Conservation (phyloP, 768 basidiomycete species). For the Mycena pura region DNA sequence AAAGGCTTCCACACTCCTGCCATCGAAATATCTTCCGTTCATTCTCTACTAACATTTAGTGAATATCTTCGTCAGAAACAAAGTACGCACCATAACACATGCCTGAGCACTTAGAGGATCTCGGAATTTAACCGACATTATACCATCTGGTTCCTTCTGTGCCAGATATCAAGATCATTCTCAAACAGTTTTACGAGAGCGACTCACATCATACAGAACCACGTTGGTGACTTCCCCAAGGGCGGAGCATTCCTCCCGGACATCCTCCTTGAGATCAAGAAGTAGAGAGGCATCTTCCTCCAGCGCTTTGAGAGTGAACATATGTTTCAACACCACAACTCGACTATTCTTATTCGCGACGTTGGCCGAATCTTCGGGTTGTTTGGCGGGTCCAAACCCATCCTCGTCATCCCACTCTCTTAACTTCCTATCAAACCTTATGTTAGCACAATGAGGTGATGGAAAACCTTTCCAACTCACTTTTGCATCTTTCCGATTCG, state of each 20-base stretch:
- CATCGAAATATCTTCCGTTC: slow-evolving; percentile 91
- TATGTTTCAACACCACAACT: slow-evolving; percentile 92
- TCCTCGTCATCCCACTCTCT: slow-evolving; percentile 95
- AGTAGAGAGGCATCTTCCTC: slow-evolving; percentile 85
- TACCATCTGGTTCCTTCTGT: slow-evolving; percentile 89
- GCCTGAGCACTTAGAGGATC: slow-evolving; percentile 93
- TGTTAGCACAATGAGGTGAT: background rate
- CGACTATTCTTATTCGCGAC: slow-evolving; percentile 64
- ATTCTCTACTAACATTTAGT: slow-evolving; percentile 69
- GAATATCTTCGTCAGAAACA: background rate
- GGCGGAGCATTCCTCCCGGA: slow-evolving; percentile 89
- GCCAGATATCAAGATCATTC: background rate
- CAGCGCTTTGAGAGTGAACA: slow-evolving; percentile 90
- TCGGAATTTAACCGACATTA: slow-evolving; percentile 97
- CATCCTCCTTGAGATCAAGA: slow-evolving; percentile 95
- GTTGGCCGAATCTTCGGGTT: slow-evolving; percentile 57
- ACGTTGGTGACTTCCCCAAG: slow-evolving; percentile 97
- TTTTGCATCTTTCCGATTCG: slow-evolving; percentile 88
- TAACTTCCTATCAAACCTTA: slow-evolving; percentile 68
- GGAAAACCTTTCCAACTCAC: slow-evolving; percentile 47
- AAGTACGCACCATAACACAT: slow-evolving; percentile 75
- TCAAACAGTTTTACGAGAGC: background rate
- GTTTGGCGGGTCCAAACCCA: slow-evolving; percentile 79
- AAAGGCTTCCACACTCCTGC: slow-evolving; percentile 80
- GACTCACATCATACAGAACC: slow-evolving; percentile 89